Evolutionary conservation across 2,329 filamentous ascomycete genomes (phyloP).

Genomic region (Zymoseptoria brevis): DNA sequence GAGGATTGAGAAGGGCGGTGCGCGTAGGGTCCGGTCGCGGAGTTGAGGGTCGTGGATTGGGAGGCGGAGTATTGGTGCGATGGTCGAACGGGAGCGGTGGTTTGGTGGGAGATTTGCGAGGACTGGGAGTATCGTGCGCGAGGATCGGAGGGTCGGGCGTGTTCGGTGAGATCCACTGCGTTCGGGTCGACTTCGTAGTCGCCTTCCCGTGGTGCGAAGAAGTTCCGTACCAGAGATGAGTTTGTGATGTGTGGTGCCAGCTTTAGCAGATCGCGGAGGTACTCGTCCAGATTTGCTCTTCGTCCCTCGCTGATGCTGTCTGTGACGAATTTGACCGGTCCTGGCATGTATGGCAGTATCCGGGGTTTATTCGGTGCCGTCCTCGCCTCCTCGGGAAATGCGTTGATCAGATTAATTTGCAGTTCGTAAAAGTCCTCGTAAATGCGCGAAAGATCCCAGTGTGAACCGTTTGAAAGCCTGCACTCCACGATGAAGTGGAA

Average conservation of each 20-base stretch:
- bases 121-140: conserved; percentile 44
- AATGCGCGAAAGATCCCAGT: conserved; percentile 88
- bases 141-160: conserved; percentile 65
- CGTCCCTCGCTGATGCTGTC: conserved; percentile 92
- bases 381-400: conserved; percentile 85
- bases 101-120: conserved; percentile 21
- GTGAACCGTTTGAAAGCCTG: conserved; percentile 77
- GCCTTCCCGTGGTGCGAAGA: conserved; percentile 82
- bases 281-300: conserved; percentile 86
- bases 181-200: conserved; percentile 86
- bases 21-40: conserved; percentile 8
- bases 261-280: conserved; percentile 81
- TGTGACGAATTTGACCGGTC: conserved; percentile 95
- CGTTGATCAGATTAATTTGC: conserved; percentile 87
- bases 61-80: conserved; percentile 22
- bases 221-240: conserved; percentile 75
- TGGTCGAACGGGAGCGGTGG: conserved; percentile 12
- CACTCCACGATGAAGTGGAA: conserved; percentile 98
- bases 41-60: conserved; percentile 3
- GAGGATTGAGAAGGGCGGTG: conserved; percentile 13
- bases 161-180: conserved; percentile 46
- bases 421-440: conserved; percentile 99
- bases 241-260: conserved; percentile 78
- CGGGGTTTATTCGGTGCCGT: conserved; percentile 68
- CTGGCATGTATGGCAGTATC: conserved; percentile 92